phyloP scores from a whole-genome alignment of 768 basidiomycete species.

The Cytidiella melzeri region DNA sequence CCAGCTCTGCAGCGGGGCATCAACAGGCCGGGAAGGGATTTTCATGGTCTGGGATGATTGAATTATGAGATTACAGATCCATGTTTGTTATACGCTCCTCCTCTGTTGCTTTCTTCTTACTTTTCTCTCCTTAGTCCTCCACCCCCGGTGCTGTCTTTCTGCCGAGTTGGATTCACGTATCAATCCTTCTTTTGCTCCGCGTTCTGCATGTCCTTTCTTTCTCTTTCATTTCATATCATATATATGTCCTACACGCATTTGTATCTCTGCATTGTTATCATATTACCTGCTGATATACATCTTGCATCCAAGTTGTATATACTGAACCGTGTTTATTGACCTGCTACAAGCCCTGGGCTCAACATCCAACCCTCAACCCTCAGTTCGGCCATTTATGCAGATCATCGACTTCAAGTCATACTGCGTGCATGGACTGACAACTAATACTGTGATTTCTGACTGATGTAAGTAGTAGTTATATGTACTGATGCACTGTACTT shows the following conservation, averaged over 20 bases:
- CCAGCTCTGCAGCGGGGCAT: constrained; percentile 38
- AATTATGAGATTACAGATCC: constrained; percentile 61
- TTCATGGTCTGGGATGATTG: constrained; percentile 87
- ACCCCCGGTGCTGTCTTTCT: background rate
- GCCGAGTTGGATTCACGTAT: background rate
- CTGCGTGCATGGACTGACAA: too few species aligned
- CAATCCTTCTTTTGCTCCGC: background rate
- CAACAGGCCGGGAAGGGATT: constrained; percentile 72
- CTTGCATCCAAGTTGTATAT: background rate
- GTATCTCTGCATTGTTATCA: background rate
- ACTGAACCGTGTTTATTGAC: too few species aligned
- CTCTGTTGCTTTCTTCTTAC: background rate
- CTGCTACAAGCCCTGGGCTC: too few species aligned
- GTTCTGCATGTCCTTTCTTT: too few species aligned
- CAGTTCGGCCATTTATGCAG: too few species aligned
- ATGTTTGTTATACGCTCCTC: background rate
- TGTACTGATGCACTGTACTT: too few species aligned
- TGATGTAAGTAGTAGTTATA: too few species aligned
- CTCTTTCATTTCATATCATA: background rate
- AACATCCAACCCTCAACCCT: too few species aligned
- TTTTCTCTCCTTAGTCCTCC: background rate
- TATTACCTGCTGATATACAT: background rate
- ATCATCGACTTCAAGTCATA: too few species aligned
- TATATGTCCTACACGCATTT: background rate
- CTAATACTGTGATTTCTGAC: too few species aligned